Evolutionary conservation across 2,329 filamentous ascomycete species (phyloP).

Genomic region (Colletotrichum sp.): DNA sequence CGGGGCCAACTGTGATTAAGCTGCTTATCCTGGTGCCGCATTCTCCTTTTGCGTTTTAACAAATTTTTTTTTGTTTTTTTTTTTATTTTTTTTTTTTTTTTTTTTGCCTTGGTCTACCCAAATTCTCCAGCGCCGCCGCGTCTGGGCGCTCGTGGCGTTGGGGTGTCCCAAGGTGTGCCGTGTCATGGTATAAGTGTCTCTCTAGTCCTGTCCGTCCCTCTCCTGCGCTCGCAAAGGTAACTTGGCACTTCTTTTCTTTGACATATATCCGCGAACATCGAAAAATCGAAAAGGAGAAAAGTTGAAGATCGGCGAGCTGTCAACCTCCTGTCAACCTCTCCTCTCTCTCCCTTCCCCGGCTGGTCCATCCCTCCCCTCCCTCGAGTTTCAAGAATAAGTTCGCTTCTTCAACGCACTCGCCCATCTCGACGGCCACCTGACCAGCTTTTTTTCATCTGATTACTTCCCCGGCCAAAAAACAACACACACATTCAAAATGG

Average conservation of each 20-base stretch:
- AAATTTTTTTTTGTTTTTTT: too few species aligned
- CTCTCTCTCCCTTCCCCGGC: background rate
- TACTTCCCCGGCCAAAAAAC: background rate
- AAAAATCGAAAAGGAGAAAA: background rate
- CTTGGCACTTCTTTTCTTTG: slow-evolving; percentile 10
- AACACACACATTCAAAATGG: slow-evolving; percentile 23
- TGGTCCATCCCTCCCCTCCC: slow-evolving; percentile 11
- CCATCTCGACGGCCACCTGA: background rate
- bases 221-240: background rate
- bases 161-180: background rate
- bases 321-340: background rate
- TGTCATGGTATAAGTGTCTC: slow-evolving; percentile 17
- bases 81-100: too few species aligned
- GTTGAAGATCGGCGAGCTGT: background rate
- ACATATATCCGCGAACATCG: slow-evolving; percentile 9
- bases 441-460: background rate
- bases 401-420: background rate
- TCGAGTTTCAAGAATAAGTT: background rate
- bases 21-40: too few species aligned
- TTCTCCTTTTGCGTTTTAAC: too few species aligned
- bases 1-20: too few species aligned
- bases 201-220: background rate
- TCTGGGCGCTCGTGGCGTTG: slow-evolving; percentile 17
- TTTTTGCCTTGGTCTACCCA: background rate
- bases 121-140: background rate